Percentiles rank a stretch among this genome's conserved stretches.
phyloP scores from a whole-genome alignment of 2,329 filamentous ascomycete genomes.

The Arthrocladium fulminans region DNA sequence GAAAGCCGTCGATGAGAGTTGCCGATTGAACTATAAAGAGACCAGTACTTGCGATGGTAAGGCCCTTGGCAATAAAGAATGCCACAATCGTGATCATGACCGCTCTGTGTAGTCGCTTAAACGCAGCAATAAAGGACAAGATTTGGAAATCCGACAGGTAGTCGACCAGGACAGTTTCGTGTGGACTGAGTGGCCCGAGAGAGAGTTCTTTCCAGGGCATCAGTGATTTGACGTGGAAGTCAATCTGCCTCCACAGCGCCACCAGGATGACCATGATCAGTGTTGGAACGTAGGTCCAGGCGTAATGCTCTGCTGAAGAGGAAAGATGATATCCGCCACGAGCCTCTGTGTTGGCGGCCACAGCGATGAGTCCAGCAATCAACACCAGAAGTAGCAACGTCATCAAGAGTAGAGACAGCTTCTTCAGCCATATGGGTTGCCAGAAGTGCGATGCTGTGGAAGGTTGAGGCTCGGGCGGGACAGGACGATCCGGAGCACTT shows the following conservation, averaged over 20 bases:
- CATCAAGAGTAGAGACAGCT: slow-evolving; percentile 16
- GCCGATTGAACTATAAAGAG: slow-evolving; percentile 26
- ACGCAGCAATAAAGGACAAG: slow-evolving; percentile 24
- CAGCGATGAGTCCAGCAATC: slow-evolving; percentile 15
- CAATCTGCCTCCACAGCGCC: slow-evolving; percentile 28
- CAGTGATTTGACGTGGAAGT: slow-evolving; percentile 26
- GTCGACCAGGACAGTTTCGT: slow-evolving; percentile 27
- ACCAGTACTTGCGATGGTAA: slow-evolving; percentile 24
- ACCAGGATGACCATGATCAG: slow-evolving; percentile 26
- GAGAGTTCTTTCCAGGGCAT: slow-evolving; percentile 29
- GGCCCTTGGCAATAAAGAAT: slow-evolving; percentile 26
- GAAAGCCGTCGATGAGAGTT: slow-evolving; percentile 11
- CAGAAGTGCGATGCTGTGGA: slow-evolving; percentile 14
- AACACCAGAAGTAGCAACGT: slow-evolving; percentile 13
- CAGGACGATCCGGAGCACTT: background rate
- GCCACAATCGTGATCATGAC: slow-evolving; percentile 25
- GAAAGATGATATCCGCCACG: slow-evolving; percentile 17
- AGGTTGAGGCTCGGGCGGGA: background rate
- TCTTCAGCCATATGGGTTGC: slow-evolving; percentile 21
- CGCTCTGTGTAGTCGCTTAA: slow-evolving; percentile 27
- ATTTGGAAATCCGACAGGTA: slow-evolving; percentile 27
- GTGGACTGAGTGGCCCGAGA: slow-evolving; percentile 19
- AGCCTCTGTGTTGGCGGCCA: slow-evolving; percentile 14
- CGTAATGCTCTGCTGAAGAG: slow-evolving; percentile 17
- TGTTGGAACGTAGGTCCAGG: slow-evolving; percentile 22